Percentiles rank a stretch among this genome's conserved stretches.
These are phyloP conservation scores for Copromyces sp. DNA, from an alignment of 495 filamentous ascomycete genomes.

Conservation along the genomic window DNA sequence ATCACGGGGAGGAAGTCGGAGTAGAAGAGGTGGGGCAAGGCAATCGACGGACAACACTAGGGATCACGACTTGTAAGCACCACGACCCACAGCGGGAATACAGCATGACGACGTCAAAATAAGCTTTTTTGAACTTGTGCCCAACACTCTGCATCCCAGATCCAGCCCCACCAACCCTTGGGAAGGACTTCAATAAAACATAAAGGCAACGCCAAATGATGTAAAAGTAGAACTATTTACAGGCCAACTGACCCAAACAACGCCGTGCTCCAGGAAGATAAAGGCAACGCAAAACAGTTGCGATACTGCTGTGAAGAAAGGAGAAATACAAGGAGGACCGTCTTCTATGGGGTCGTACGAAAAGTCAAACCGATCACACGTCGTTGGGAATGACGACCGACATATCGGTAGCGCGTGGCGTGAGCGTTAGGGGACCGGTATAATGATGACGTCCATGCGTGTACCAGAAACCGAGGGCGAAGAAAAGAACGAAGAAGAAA, in stretches of 20 bases:
- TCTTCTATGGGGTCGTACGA: neutral
- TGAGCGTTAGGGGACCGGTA: slow-evolving; percentile 33
- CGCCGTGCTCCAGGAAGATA: neutral
- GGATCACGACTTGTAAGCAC: neutral
- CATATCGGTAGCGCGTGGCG: neutral
- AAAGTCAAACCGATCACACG: neutral
- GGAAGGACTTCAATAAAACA: neutral
- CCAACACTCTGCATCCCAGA: neutral
- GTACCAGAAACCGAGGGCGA: slow-evolving; percentile 42
- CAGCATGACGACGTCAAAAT: neutral
- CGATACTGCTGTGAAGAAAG: neutral
- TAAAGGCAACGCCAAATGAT: neutral
- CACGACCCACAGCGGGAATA: neutral
- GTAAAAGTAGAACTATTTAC: neutral
- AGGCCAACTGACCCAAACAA: neutral
- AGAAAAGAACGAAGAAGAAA: slow-evolving; percentile 33
- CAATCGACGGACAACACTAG: neutral
- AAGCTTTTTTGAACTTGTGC: neutral
- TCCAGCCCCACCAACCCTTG: neutral
- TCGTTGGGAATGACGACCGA: neutral
- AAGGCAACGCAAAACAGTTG: neutral
- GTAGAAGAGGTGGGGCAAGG: neutral
- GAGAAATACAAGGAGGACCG: neutral
- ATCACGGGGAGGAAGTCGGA: neutral
- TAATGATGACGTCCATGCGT: slow-evolving; percentile 39